Evolutionary conservation across 2,329 filamentous ascomycete species (phyloP), one percentile per base, ranked within the genome.

Genomic region (Alternaria dauci): DNA sequence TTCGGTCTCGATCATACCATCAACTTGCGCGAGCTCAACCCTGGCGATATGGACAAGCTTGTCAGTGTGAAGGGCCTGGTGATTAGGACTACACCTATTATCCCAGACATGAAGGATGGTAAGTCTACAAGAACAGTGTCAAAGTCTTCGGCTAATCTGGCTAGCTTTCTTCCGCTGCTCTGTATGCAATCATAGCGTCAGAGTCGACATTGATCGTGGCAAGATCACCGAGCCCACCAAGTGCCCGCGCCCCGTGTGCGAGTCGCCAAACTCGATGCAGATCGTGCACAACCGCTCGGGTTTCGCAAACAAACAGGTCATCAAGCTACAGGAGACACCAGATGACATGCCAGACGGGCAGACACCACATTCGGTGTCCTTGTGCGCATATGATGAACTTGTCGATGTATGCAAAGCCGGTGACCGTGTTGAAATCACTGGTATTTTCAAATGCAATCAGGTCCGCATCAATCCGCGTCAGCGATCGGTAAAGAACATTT

Each of bases 321-420:
- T 99, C 81, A 99, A 99, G 79, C 85, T 99, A 41, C 95, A 99
- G 80, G 95, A 99, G 80, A 99, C 95, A 0, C 95, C 95, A 0
- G 95, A 99, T 78, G 92, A 89, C 38, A 91, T 99, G 18, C 95
- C 95, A 50, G 91, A 97, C 67, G 95, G 95, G 18, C 95, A 99
- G 80, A 99, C 95, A 20, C 95, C 95, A 14, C 95, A 99, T 79
- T 97, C 94, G 0, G 95, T 99, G 26, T 97, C 94, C 0, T 88
- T 99, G 51, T 97, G 94, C 73, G 92, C 94, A 12, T 98, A 99
- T 77, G 94, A 98, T 73, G 95, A 99, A 78, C 84, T 99, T 53
- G 96, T 99, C 1, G 95, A 99, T 80, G 90, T 97, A 58, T 98
- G 95, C 85, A 98, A 97, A 79, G 95, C 95, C 54, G 95, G 95